Conservation (phyloP, 176 grass and related monocot genomes). For the Saccharum officinarum region DNA sequence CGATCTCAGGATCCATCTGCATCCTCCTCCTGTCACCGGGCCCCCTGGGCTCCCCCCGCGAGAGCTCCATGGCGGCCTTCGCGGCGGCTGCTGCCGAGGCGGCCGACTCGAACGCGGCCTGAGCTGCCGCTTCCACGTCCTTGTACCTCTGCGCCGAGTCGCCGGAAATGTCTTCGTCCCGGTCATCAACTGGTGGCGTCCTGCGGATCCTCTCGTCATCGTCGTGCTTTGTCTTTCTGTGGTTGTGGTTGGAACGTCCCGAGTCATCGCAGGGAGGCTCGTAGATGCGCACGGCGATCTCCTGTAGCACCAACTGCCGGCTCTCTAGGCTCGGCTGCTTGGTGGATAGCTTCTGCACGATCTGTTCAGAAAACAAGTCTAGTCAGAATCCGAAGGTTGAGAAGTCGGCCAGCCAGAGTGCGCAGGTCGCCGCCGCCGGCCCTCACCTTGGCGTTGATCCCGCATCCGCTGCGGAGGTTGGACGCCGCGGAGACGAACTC, state of each 20-base stretch:
- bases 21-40: neutral
- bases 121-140: conserved; percentile 70
- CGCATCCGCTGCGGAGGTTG: conserved; percentile 59
- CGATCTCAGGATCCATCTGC: neutral
- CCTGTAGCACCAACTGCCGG: conserved; percentile 59
- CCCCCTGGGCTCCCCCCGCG: conserved; percentile 33
- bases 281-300: conserved; percentile 62
- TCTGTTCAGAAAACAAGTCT: conserved; percentile 16
- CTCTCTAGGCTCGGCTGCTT: conserved; percentile 68
- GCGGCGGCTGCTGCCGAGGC: conserved; percentile 73
- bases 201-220: conserved; percentile 20
- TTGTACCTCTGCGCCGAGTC: conserved; percentile 38
- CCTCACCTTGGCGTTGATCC: conserved; percentile 63
- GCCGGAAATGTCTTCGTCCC: conserved; percentile 17
- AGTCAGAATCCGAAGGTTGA: neutral
- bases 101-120: conserved; percentile 82
- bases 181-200: neutral
- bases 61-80: conserved; percentile 79
- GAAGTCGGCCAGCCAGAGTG: neutral
- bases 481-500: conserved; percentile 55
- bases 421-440: neutral
- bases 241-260: neutral
- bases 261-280: neutral
- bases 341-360: conserved; percentile 86
- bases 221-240: neutral